These are phyloP conservation scores for Anthostomella pinea DNA, from an alignment of 2,329 filamentous ascomycete genomes.

Conservation along the genomic window DNA sequence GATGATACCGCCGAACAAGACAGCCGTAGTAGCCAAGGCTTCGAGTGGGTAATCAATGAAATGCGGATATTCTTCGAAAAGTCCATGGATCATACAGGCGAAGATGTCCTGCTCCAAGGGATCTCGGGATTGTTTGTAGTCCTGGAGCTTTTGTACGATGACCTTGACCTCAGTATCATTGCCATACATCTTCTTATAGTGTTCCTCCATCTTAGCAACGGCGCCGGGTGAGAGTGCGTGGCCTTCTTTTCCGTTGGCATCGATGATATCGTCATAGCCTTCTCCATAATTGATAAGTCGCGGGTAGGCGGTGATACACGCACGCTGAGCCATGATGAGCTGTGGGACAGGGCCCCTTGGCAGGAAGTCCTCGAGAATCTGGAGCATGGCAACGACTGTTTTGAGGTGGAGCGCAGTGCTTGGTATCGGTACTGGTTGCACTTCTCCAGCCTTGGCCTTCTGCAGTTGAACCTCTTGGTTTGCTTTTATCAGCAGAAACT, in stretches of 20 bases:
- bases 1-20: slow-evolving; percentile 95
- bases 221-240: slow-evolving; percentile 77
- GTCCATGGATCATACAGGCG: slow-evolving; percentile 95
- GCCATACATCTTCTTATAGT: slow-evolving; percentile 98
- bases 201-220: slow-evolving; percentile 91
- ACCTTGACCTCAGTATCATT: slow-evolving; percentile 82
- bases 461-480: slow-evolving; percentile 75
- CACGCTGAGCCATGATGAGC: slow-evolving; percentile 76
- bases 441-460: slow-evolving; percentile 64
- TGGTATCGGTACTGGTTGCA: slow-evolving; percentile 50
- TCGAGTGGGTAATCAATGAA: slow-evolving; percentile 96
- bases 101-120: slow-evolving; percentile 90
- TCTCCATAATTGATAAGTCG: slow-evolving; percentile 95
- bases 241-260: slow-evolving; percentile 76
- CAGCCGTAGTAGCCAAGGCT: slow-evolving; percentile 89
- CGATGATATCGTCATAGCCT: slow-evolving; percentile 87
- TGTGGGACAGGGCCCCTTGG: slow-evolving; percentile 60
- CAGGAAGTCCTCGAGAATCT: slow-evolving; percentile 71
- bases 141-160: slow-evolving; percentile 79
- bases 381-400: slow-evolving; percentile 77
- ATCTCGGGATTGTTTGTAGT: slow-evolving; percentile 84
- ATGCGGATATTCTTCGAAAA: slow-evolving; percentile 96
- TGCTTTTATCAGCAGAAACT: slow-evolving; percentile 82
- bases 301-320: slow-evolving; percentile 89
- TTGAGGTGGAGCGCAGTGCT: slow-evolving; percentile 79